Evolutionary conservation across 495 filamentous ascomycete species (phyloP).

Genomic region (Hypomontagnella submonticulosa): DNA sequence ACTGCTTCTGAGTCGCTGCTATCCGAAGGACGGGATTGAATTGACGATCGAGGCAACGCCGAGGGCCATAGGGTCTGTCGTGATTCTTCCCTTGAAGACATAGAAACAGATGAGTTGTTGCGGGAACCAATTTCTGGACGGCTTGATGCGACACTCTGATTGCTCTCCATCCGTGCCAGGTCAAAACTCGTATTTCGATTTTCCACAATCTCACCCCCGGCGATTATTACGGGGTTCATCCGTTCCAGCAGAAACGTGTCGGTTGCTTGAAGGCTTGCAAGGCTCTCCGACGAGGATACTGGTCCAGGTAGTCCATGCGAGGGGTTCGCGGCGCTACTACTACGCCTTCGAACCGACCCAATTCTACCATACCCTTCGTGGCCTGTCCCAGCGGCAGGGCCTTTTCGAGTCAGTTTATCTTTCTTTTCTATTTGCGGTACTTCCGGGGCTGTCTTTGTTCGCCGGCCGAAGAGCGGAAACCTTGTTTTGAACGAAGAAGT

Average conservation of each 20-base stretch:
- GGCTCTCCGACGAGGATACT: conserved; percentile 61
- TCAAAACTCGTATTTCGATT: conserved; percentile 65
- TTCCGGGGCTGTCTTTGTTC: conserved; percentile 72
- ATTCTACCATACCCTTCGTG: conserved; percentile 94
- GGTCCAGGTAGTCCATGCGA: conserved; percentile 60
- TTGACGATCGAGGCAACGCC: conserved; percentile 54
- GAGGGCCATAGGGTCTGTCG: conserved; percentile 64
- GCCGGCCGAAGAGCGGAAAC: conserved; percentile 82
- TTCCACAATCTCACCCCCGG: conserved; percentile 74
- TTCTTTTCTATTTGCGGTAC: conserved; percentile 59
- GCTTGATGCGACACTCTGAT: conserved; percentile 63
- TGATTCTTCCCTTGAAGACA: conserved; percentile 51
- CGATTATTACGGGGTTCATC: conserved; percentile 87
- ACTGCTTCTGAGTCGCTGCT: conserved; percentile 62
- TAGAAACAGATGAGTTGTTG: conserved; percentile 54
- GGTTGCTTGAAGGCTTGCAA: conserved; percentile 53
- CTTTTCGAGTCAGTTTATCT: conserved; percentile 73
- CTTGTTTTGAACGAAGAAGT: conserved; percentile 59
- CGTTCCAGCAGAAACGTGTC: conserved; percentile 74
- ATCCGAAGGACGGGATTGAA: conserved; percentile 57
- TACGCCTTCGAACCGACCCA: conserved; percentile 67
- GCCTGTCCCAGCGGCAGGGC: conserved; percentile 90
- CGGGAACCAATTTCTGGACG: conserved; percentile 64
- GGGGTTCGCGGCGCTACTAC: conserved; percentile 61
- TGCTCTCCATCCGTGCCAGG: conserved; percentile 70